Evolutionary conservation across 345 rosid species (phyloP), one percentile per base, ranked within the genome.

Genomic region (Dovyalis caffra): DNA sequence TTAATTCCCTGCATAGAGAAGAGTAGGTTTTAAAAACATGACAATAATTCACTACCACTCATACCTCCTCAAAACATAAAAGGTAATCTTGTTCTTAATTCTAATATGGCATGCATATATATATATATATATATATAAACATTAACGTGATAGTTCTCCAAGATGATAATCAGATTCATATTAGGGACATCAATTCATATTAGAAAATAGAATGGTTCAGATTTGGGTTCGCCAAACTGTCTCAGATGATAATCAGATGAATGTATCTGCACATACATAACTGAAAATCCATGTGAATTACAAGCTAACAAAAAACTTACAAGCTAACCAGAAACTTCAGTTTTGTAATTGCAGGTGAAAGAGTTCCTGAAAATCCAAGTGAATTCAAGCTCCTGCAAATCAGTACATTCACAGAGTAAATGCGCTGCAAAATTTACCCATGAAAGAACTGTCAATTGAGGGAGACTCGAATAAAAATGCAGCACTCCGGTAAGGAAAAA

Each of bases 291-390:
- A 49, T 49, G 23, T 49, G 57, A 49, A 7, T 0, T 49, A 7
- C 57, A 49, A 49, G 56, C 56, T 49, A 49, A 8, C 23, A 23
- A 49, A 1, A 49, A 49, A 78, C 93, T 89, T 85, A 95, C 97
- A 95, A 82, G 63, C 81, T 89, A 75, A 80, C 89, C 85, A 92
- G 83, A 78, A 80, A 87, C 91, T 87, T 89, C 64, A 95, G 85
- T 80, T 85, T 89, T 66, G 85, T 85, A 35, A 95, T 87, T 31
- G 91, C 82, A 76, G 88, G 86, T 25, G 95, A 91, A 74, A 95
- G 85, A 74, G 85, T 90, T 86, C 99, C 97, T 0, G 91, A 82
- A 79, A 95, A 87, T 81, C 93, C 99, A 76, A 51, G 87, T 74
- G 99, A 90, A 64, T 78, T 86, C 69, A 92, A 84, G 72, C 57